Evolutionary conservation across 228 moss, liverwort and hornwort genomes (phyloP).

Genomic region (Sphagnum fallax): DNA sequence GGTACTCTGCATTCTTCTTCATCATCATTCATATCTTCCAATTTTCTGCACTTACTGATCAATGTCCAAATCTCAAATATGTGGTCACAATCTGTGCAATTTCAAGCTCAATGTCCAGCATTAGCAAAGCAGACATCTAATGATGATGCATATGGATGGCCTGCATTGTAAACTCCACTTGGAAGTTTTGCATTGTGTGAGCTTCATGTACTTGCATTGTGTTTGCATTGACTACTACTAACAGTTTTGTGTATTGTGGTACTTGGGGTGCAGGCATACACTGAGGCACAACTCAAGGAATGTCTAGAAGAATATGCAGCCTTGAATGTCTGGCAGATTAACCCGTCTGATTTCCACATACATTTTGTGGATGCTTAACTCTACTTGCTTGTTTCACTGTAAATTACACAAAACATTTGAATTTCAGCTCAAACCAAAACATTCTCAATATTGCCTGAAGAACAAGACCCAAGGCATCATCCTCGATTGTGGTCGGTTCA

Average conservation of each 20-base stretch:
- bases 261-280: conserved; percentile 58
- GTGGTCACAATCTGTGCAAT: too few relatives aligned
- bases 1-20: conserved; percentile 14
- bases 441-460: too few relatives aligned
- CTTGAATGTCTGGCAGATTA: conserved; percentile 93
- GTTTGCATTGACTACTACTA: not conserved
- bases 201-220: not conserved
- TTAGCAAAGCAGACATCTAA: too few relatives aligned
- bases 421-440: too few relatives aligned
- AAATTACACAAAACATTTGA: too few relatives aligned
- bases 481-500: too few relatives aligned
- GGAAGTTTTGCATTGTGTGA: not conserved
- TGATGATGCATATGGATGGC: too few relatives aligned
- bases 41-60: not conserved
- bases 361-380: conserved; percentile 79
- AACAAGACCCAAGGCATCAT: too few relatives aligned
- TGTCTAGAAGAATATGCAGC: conserved; percentile 94
- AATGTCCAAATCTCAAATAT: too few relatives aligned
- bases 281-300: conserved; percentile 88
- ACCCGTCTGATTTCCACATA: conserved; percentile 75
- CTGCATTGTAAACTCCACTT: too few relatives aligned
- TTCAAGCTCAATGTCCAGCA: too few relatives aligned
- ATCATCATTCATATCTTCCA: not conserved
- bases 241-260: not conserved
- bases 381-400: not conserved